These are phyloP conservation scores for Saccharomycopsis hybrid DNA, from an alignment of 1,139 yeast species.

Conservation along the genomic window DNA sequence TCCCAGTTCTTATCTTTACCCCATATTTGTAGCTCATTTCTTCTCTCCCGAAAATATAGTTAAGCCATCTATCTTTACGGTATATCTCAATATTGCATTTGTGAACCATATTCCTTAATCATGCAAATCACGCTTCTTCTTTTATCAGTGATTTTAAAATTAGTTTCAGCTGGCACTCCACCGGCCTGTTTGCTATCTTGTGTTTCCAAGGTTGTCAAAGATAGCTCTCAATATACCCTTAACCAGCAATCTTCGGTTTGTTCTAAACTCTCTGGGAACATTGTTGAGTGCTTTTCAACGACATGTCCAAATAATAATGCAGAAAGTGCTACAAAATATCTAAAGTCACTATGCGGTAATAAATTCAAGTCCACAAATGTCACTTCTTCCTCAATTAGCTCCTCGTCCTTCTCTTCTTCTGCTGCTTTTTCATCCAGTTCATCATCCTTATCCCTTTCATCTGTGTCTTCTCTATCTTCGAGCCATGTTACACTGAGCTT, in stretches of 20 bases:
- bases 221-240: constrained; percentile 46
- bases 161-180: constrained; percentile 58
- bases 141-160: background rate
- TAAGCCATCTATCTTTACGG: background rate
- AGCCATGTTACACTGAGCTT: too few species aligned
- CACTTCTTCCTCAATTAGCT: constrained; percentile 5
- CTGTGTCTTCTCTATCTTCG: constrained; percentile 18
- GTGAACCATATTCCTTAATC: too few species aligned
- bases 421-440: constrained; percentile 28
- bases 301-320: constrained; percentile 61
- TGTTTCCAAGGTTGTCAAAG: constrained; percentile 61
- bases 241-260: constrained; percentile 34
- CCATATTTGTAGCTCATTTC: too few species aligned
- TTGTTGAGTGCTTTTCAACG: constrained; percentile 55
- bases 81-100: too few species aligned
- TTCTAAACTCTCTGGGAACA: constrained; percentile 6
- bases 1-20: too few species aligned
- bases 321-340: constrained; percentile 50
- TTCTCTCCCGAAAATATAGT: background rate
- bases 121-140: too few species aligned
- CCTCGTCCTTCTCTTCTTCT: constrained; percentile 29
- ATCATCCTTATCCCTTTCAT: constrained; percentile 26
- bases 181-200: constrained; percentile 90
- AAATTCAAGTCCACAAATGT: constrained; percentile 21
- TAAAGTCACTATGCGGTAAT: constrained; percentile 44